These are phyloP conservation scores for Talaromyces sp. DNA, from an alignment of 2,329 filamentous ascomycete species.

Conservation along the genomic window DNA sequence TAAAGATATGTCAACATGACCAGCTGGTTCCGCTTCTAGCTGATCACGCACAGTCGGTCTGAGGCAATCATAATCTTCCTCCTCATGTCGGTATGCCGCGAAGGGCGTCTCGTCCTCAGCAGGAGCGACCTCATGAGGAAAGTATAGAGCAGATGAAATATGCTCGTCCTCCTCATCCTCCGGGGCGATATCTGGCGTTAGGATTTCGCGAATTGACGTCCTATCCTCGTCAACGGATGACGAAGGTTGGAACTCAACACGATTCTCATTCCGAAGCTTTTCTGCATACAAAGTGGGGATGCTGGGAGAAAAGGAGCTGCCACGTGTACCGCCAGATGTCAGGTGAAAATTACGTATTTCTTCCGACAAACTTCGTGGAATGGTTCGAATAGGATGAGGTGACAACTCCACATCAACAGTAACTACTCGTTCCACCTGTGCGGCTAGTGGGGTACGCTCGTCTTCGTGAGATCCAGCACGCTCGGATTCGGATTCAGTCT, in stretches of 20 bases:
- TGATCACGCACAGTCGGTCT: background rate
- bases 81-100: constrained; percentile 14
- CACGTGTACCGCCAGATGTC: constrained; percentile 45
- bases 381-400: constrained; percentile 28
- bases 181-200: constrained; percentile 24
- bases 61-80: constrained; percentile 4
- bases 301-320: constrained; percentile 44
- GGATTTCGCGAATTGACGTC: constrained; percentile 6
- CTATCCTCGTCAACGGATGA: constrained; percentile 11
- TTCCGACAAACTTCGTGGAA: constrained; percentile 52
- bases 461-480: background rate
- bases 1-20: constrained; percentile 61
- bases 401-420: constrained; percentile 22
- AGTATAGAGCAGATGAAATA: constrained; percentile 63
- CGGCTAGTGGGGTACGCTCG: background rate
- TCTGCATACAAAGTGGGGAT: constrained; percentile 38
- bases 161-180: constrained; percentile 61
- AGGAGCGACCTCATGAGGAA: constrained; percentile 55
- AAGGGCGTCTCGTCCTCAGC: constrained; percentile 30
- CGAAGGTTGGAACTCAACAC: constrained; percentile 15
- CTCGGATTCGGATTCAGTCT: constrained; percentile 20
- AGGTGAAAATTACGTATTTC: constrained; percentile 56
- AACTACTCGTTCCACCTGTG: constrained; percentile 6
- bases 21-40: constrained; percentile 25
- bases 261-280: constrained; percentile 29